These are phyloP conservation scores for Fusarium pseudonygamai DNA, from an alignment of 2,329 filamentous ascomycete genomes.

Conservation along the genomic window DNA sequence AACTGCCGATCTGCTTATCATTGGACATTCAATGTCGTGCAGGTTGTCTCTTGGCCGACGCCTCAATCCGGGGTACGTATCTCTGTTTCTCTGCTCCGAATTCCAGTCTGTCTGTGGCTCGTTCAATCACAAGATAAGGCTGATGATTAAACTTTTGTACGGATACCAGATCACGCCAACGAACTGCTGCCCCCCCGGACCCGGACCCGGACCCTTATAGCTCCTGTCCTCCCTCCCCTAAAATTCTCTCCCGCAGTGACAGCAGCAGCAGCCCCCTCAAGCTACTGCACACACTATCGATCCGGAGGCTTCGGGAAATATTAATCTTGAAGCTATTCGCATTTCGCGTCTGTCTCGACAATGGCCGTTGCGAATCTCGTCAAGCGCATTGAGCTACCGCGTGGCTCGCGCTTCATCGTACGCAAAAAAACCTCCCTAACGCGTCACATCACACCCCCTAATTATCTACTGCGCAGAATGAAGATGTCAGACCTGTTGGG, in stretches of 20 bases:
- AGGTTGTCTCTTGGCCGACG: background rate
- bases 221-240: background rate
- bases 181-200: background rate
- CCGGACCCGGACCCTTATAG: background rate
- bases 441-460: background rate
- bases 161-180: background rate
- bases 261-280: background rate
- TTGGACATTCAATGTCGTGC: conserved; percentile 1
- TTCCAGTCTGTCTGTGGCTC: background rate
- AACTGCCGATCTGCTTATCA: conserved; percentile 8
- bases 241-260: background rate
- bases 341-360: background rate
- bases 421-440: background rate
- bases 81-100: background rate
- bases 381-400: conserved; percentile 42
- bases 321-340: conserved; percentile 13
- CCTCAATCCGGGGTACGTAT: conserved; percentile 1
- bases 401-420: conserved; percentile 49
- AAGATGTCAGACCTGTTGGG: conserved; percentile 61
- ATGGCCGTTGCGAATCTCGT: conserved; percentile 43
- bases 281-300: conserved; percentile 14
- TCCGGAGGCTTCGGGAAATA: background rate
- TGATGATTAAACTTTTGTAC: background rate
- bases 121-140: background rate
- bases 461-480: conserved; percentile 48